Percentiles rank a stretch among this genome's conserved stretches.
Evolutionary conservation across 768 basidiomycete species (phyloP).

Genomic region (Amanita subjunquillea): DNA sequence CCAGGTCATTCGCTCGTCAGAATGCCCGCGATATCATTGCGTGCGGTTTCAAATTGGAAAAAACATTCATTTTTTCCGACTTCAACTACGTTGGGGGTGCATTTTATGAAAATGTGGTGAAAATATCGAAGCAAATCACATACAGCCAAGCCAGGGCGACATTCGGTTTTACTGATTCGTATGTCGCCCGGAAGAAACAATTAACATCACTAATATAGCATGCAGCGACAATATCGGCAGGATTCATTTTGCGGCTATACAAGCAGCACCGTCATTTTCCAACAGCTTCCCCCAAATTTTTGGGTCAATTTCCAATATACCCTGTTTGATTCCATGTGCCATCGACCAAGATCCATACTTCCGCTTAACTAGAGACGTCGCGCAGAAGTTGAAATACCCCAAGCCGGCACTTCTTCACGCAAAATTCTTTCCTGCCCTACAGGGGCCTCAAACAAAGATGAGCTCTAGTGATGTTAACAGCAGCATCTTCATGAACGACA

Average conservation of each 20-base stretch:
- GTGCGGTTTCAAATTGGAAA: conserved; percentile 82
- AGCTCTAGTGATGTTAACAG: conserved; percentile 91
- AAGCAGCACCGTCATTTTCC: conserved; percentile 94
- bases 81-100: conserved; percentile 83
- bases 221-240: conserved; percentile 95
- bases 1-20: conserved; percentile 65
- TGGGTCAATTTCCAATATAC: conserved; percentile 70
- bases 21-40: conserved; percentile 98
- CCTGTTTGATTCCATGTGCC: conserved; percentile 93
- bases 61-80: conserved; percentile 96
- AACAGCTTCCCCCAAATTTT: conserved; percentile 99
- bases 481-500: conserved; percentile 95
- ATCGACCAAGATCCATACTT: conserved; percentile 99
- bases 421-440: conserved; percentile 97
- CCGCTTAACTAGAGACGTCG: conserved; percentile 93
- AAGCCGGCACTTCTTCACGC: conserved; percentile 90
- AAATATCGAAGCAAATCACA: conserved; percentile 87
- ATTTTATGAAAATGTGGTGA: conserved; percentile 92
- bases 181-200: conserved; percentile 19
- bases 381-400: conserved; percentile 87
- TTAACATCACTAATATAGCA: neutral
- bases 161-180: conserved; percentile 97
- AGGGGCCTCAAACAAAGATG: conserved; percentile 99
- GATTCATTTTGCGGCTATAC: conserved; percentile 91
- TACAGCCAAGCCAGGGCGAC: conserved; percentile 90